A percentile compares a stretch with the other conserved stretches of the same genome.
Evolutionary conservation across 345 rosid genomes (phyloP).

Genomic region (Ricinus communis): DNA sequence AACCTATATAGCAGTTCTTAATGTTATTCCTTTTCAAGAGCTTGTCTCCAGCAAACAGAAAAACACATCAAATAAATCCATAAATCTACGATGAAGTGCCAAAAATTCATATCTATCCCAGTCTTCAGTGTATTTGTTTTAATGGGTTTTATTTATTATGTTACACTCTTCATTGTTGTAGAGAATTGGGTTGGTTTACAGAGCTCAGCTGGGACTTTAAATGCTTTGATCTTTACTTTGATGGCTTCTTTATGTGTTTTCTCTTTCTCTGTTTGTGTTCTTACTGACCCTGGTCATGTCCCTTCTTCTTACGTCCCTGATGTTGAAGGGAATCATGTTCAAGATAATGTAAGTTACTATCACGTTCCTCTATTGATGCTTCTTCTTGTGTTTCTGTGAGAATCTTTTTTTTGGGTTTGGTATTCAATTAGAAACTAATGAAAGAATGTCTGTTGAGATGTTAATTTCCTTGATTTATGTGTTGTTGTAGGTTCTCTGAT

Average conservation of each 20-base stretch:
- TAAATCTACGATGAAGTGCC: constrained; percentile 37
- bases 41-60: not conserved
- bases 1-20: not conserved
- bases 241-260: constrained; percentile 47
- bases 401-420: not conserved
- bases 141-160: constrained; percentile 52
- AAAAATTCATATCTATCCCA: constrained; percentile 57
- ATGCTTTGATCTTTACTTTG: constrained; percentile 46
- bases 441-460: not conserved
- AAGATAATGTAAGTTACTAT: constrained; percentile 29
- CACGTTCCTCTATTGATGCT: not conserved
- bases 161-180: constrained; percentile 52
- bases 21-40: not conserved
- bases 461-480: not conserved
- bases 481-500: not conserved
- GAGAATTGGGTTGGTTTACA: constrained; percentile 57
- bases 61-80: not conserved
- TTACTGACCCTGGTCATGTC: constrained; percentile 58
- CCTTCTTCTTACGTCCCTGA: constrained; percentile 62
- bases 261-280: constrained; percentile 45
- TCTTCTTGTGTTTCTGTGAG: not conserved
- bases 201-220: constrained; percentile 51
- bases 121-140: constrained; percentile 41
- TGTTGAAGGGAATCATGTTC: constrained; percentile 39
- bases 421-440: not conserved